Evolutionary conservation across 306 rosid species (phyloP).

Genomic region (Parietaria judaica): DNA sequence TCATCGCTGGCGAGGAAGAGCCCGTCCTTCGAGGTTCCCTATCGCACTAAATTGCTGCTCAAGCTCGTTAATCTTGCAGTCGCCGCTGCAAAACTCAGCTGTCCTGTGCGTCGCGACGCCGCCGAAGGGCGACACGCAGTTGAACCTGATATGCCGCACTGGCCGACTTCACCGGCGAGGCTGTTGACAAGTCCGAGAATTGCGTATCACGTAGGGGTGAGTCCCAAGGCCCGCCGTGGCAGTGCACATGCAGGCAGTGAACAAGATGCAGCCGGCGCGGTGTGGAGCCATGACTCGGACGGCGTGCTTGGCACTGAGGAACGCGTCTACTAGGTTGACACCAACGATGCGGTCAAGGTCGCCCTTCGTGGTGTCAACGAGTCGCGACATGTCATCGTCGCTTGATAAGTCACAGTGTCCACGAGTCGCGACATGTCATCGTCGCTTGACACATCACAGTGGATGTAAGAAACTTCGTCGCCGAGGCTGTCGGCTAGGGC

Average conservation of each 20-base stretch:
- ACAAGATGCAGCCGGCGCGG: slow-evolving; percentile 42
- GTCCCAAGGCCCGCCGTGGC: slow-evolving; percentile 54
- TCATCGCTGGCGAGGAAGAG: slow-evolving; percentile 69
- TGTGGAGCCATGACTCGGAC: slow-evolving; percentile 54
- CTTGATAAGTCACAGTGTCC: slow-evolving; percentile 54
- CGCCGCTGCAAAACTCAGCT: neutral
- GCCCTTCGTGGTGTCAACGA: slow-evolving; percentile 28
- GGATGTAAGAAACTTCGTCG: slow-evolving; percentile 33
- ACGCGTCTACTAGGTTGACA: slow-evolving; percentile 52
- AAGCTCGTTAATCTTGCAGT: neutral
- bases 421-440: slow-evolving; percentile 43
- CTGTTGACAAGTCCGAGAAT: slow-evolving; percentile 55
- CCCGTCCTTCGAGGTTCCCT: slow-evolving; percentile 45
- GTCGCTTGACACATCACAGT: slow-evolving; percentile 66
- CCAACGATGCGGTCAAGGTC: slow-evolving; percentile 60
- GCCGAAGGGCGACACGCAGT: slow-evolving; percentile 67
- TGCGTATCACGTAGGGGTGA: slow-evolving; percentile 57
- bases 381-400: slow-evolving; percentile 45
- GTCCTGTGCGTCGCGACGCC: slow-evolving; percentile 25
- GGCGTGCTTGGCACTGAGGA: slow-evolving; percentile 66
- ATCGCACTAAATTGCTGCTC: slow-evolving; percentile 30
- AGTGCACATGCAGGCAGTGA: slow-evolving; percentile 50
- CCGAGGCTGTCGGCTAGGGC: slow-evolving; percentile 3
- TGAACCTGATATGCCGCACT: slow-evolving; percentile 63
- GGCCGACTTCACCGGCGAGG: slow-evolving; percentile 65